These are phyloP conservation scores for Picea sitchensis DNA, from an alignment of 75 land plant species.

Conservation along the genomic window DNA sequence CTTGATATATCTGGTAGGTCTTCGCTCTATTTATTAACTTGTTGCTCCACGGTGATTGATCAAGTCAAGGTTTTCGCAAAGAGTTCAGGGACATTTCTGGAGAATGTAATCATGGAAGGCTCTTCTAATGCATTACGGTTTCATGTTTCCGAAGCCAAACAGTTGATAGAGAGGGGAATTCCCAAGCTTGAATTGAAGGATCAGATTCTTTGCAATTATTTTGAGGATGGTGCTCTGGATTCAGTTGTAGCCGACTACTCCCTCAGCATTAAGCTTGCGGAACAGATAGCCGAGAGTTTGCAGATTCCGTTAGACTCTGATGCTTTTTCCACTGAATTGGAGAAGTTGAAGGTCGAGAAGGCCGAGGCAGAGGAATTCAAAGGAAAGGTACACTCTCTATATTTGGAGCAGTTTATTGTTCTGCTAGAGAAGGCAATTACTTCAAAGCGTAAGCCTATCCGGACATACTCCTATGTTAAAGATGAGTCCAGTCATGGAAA, in stretches of 20 bases:
- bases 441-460: constrained; percentile 9
- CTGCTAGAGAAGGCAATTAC: constrained; percentile 35
- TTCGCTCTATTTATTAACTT: constrained; percentile 5
- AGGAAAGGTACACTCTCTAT: constrained; percentile 23
- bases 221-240: constrained; percentile 31
- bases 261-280: constrained; percentile 23
- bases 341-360: constrained; percentile 21
- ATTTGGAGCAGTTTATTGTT: constrained; percentile 37
- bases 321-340: constrained; percentile 24
- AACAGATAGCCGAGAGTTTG: constrained; percentile 30
- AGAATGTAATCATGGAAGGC: constrained; percentile 3
- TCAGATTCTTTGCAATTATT: constrained; percentile 22
- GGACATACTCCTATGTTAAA: neutral
- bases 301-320: constrained; percentile 16
- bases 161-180: constrained; percentile 11
- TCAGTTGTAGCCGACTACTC: constrained; percentile 20
- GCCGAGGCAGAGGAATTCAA: constrained; percentile 17
- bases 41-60: constrained; percentile 8
- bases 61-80: neutral
- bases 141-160: constrained; percentile 23
- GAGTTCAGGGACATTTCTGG: neutral
- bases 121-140: constrained; percentile 8
- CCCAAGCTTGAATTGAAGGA: constrained; percentile 23
- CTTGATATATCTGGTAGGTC: constrained; percentile 7
- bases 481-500: constrained; percentile 9